Evolutionary conservation across 345 rosid species (phyloP).

Genomic region (Atalantia buxifolia): DNA sequence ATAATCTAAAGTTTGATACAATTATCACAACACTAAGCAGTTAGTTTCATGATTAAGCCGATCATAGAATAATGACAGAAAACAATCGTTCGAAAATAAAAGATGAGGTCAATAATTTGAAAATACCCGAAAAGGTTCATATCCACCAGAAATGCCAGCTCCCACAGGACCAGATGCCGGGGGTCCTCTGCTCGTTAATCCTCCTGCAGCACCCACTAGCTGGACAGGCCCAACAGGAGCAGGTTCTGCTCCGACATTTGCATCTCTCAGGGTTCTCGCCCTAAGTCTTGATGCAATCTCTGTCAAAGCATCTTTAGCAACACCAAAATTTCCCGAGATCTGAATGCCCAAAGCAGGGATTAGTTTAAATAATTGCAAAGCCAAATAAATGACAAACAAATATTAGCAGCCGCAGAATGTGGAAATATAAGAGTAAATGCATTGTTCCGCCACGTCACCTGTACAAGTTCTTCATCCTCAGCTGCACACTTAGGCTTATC

Average conservation of each 20-base stretch:
- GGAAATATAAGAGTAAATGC: neutral
- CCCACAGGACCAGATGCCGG: slow-evolving; percentile 25
- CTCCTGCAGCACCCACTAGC: slow-evolving; percentile 31
- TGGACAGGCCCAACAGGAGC: slow-evolving; percentile 28
- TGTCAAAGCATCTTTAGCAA: slow-evolving; percentile 54
- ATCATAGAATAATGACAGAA: neutral
- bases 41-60: neutral
- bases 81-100: neutral
- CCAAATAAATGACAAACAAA: slow-evolving; percentile 1
- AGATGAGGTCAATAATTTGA: neutral
- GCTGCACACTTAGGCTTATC: slow-evolving; percentile 52
- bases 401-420: neutral
- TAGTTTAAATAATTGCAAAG: slow-evolving; percentile 5
- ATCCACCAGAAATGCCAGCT: slow-evolving; percentile 34
- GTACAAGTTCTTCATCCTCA: slow-evolving; percentile 61
- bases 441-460: slow-evolving; percentile 30
- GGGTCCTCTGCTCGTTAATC: slow-evolving; percentile 28
- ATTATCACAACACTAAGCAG: neutral
- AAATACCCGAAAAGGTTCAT: slow-evolving; percentile 38
- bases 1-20: neutral
- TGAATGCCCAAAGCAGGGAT: slow-evolving; percentile 25
- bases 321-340: slow-evolving; percentile 51
- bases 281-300: slow-evolving; percentile 52
- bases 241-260: slow-evolving; percentile 34
- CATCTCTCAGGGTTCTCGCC: slow-evolving; percentile 49